phyloP scores from a whole-genome alignment of 2,329 filamentous ascomycete genomes.

The Cytospora piceicola region DNA sequence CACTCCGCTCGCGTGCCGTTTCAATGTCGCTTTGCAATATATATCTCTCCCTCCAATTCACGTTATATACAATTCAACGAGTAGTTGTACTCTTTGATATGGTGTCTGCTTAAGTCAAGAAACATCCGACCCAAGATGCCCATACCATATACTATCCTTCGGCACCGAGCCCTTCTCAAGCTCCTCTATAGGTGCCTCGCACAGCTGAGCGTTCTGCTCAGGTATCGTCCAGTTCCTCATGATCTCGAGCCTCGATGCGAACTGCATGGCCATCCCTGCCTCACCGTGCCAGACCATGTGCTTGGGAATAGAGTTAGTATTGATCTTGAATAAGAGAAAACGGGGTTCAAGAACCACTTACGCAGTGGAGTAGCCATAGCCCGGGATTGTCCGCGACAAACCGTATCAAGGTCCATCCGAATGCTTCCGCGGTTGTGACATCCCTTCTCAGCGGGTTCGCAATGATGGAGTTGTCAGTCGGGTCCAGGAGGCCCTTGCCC shows the following conservation, averaged over 20 bases:
- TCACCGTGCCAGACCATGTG: constrained; percentile 46
- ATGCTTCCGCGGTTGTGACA: constrained; percentile 48
- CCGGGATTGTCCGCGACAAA: constrained; percentile 56
- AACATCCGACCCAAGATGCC: constrained; percentile 38
- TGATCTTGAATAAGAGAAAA: too few species aligned
- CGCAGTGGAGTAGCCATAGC: constrained; percentile 46
- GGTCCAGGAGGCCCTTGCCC: constrained; percentile 42
- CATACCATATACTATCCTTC: constrained; percentile 51
- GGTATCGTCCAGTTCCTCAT: constrained; percentile 50
- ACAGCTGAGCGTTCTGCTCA: constrained; percentile 49
- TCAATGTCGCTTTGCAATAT: not conserved
- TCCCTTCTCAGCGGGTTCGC: constrained; percentile 54
- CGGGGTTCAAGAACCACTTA: too few species aligned
- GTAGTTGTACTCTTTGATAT: not conserved
- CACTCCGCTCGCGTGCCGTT: not conserved
- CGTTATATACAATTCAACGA: not conserved
- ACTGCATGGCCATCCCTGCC: constrained; percentile 46
- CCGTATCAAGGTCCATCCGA: constrained; percentile 53
- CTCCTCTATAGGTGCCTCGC: constrained; percentile 46
- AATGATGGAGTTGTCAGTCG: constrained; percentile 40
- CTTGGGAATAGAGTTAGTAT: too few species aligned
- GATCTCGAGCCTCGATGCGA: constrained; percentile 51
- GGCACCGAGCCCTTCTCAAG: constrained; percentile 54
- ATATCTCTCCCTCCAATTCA: not conserved
- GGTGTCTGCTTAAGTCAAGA: constrained; percentile 8